Conservation (phyloP, 768 basidiomycete species). For the Rhizopogon salebrosus region DNA sequence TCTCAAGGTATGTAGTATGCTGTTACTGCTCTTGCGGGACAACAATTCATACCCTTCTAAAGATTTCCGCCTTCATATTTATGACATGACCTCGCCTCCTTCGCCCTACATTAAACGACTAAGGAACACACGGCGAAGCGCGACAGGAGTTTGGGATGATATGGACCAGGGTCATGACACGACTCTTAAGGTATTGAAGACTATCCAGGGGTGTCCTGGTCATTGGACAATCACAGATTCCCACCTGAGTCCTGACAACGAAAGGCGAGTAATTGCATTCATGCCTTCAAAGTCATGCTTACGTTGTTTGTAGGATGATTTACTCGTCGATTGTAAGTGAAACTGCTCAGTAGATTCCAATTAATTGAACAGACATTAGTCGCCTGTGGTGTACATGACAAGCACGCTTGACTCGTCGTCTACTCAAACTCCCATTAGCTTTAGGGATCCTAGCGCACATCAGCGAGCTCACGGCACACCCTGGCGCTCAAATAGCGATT, state of each 20-base stretch:
- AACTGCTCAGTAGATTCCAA: conserved; percentile 1
- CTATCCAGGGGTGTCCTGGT: conserved; percentile 70
- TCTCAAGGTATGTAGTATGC: conserved; percentile 54
- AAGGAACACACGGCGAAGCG: conserved; percentile 9
- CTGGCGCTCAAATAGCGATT: conserved; percentile 41
- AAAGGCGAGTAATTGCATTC: conserved; percentile 48
- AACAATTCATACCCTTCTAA: conserved; percentile 7
- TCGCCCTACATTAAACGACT: conserved; percentile 13
- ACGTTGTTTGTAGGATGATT: conserved; percentile 60
- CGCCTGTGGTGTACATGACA: conserved; percentile 70
- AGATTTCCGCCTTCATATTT: conserved; percentile 90
- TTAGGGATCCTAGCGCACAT: conserved; percentile 43
- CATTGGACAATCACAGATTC: conserved; percentile 96
- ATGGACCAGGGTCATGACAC: conserved; percentile 40
- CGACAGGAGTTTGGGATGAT: conserved; percentile 17
- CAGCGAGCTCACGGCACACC: conserved; percentile 17
- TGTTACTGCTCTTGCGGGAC: neutral
- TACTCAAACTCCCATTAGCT: conserved; percentile 57
- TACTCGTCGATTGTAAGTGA: conserved; percentile 80
- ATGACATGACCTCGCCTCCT: conserved; percentile 61
- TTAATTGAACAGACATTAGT: conserved; percentile 35
- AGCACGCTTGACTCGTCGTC: conserved; percentile 60
- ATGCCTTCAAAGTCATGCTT: conserved; percentile 1
- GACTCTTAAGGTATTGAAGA: conserved; percentile 48
- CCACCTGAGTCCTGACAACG: conserved; percentile 84